Base-by-base conservation (phyloP, 192 early-diverging fungal genomes). In the Diversispora epigaea region DNA sequence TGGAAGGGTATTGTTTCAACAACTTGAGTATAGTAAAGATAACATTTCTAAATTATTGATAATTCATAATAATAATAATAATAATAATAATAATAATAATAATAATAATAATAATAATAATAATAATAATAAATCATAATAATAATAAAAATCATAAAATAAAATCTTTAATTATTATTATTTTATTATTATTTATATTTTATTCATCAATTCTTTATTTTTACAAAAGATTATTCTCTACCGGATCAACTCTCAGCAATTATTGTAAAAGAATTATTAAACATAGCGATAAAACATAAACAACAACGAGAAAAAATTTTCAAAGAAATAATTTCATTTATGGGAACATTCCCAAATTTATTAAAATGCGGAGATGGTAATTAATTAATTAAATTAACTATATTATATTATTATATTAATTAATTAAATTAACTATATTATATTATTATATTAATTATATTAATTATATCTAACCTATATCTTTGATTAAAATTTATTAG, bases 251-350 rank as follows among this genome's bases (percentile, higher is more conserved):
- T 83, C 19, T 76, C 79, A 12, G 60, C n/a, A 11, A 77, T 55
- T 39, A 54, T 83, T 25, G 71, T 77, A 43, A 62, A 56, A 9
- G 76, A 79, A 56, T 69, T 83, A 43, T 60, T 83, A 22, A 77
- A 68, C 41, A 79, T 83, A 39, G 79, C 77, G 2, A 71, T 10
- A 62, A 80, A 77, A 67, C 65, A 73, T 21, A 44, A 66, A 6
- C n/a, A 62, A 5, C 74, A 73, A 4, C 79, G 82, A 12, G 76
- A 83, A 19, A 61, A 71, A 46, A 79, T 83, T 43, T 47, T 80
- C 11, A 71, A 80, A 57, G 65, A 77, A 22, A 43, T 83, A 46
- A 79, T 70, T 75, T 14, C 54, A 22, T 76, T 79, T 41, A 55
- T 80, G 40, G 79, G 73, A 73, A 80, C 65, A 49, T 62, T 83